Conservation (phyloP, 176 grass and related monocot species). For the Oryza glumipatula region DNA sequence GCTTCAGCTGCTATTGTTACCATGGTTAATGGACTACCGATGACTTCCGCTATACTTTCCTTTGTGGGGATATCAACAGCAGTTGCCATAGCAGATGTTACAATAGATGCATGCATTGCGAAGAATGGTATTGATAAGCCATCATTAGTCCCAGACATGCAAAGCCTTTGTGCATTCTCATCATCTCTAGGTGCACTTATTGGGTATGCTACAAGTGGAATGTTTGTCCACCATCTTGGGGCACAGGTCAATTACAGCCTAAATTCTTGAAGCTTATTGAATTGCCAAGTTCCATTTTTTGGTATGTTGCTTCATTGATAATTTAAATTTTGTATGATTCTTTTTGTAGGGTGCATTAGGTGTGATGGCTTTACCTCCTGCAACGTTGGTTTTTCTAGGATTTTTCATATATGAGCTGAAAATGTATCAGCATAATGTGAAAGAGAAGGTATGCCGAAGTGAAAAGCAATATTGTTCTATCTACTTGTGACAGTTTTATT, state of each 20-base stretch:
- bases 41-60: conserved; percentile 67
- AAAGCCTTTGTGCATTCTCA: conserved; percentile 76
- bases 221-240: conserved; percentile 75
- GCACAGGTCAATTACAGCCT: conserved; percentile 55
- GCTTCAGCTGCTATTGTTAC: conserved; percentile 51
- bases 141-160: conserved; percentile 78
- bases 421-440: conserved; percentile 54
- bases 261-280: conserved; percentile 4
- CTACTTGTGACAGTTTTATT: conserved; percentile 6
- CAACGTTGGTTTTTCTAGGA: conserved; percentile 64
- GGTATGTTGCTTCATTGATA: conserved; percentile 15
- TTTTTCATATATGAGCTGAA: conserved; percentile 73
- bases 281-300: conserved; percentile 18
- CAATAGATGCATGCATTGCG: conserved; percentile 88
- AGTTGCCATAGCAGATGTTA: conserved; percentile 83
- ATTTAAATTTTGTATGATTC: not conserved
- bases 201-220: conserved; percentile 75
- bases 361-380: conserved; percentile 70
- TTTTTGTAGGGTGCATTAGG: conserved; percentile 66
- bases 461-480: conserved; percentile 1
- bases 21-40: conserved; percentile 43
- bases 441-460: conserved; percentile 68
- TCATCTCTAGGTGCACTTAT: conserved; percentile 85
- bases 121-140: conserved; percentile 94
- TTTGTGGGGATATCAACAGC: conserved; percentile 70